A percentile compares a stretch with the other conserved stretches of the same genome.
phyloP scores from a whole-genome alignment of 2,329 filamentous ascomycete genomes.

The Stachybotrys elegans region DNA sequence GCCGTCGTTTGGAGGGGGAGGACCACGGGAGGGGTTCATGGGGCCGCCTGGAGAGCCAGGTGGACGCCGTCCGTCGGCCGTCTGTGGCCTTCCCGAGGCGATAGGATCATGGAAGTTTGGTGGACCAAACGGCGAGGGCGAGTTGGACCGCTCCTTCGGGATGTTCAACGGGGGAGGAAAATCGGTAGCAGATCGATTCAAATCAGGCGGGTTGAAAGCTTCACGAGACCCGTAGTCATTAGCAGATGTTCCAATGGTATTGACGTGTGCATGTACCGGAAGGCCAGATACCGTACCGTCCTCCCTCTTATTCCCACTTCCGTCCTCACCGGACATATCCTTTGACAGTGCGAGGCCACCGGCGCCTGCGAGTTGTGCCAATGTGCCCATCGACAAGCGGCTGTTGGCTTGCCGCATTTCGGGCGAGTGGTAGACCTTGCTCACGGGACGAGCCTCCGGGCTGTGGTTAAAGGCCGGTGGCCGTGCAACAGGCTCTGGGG shows the following conservation, averaged over 20 bases:
- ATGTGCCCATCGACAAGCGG: conserved; percentile 75
- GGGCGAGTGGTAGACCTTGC: conserved; percentile 65
- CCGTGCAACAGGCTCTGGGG: conserved; percentile 69
- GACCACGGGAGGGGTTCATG: conserved; percentile 12
- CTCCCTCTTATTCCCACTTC: conserved; percentile 22
- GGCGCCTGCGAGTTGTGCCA: conserved; percentile 73
- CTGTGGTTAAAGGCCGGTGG: conserved; percentile 78
- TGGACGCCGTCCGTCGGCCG: conserved; percentile 25
- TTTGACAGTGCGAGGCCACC: conserved; percentile 45
- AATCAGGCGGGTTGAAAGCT: conserved; percentile 39
- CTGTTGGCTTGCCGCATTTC: conserved; percentile 78
- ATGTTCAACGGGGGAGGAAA: conserved; percentile 36
- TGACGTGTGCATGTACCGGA: conserved; percentile 47
- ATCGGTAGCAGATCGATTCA: conserved; percentile 28
- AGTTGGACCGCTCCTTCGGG: conserved; percentile 36
- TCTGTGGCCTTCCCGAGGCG: conserved; percentile 22
- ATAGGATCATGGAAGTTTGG: conserved; percentile 25
- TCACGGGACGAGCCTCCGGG: conserved; percentile 64
- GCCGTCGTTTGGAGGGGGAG: background rate
- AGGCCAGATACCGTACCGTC: conserved; percentile 32
- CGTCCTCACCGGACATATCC: conserved; percentile 18
- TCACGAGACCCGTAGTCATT: conserved; percentile 50
- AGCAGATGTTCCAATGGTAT: conserved; percentile 46
- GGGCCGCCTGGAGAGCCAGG: conserved; percentile 20
- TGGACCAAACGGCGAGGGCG: conserved; percentile 31